Evolutionary conservation across 805 yeast genomes (phyloP).

Genomic region (Priceomyces fermenticarens): DNA sequence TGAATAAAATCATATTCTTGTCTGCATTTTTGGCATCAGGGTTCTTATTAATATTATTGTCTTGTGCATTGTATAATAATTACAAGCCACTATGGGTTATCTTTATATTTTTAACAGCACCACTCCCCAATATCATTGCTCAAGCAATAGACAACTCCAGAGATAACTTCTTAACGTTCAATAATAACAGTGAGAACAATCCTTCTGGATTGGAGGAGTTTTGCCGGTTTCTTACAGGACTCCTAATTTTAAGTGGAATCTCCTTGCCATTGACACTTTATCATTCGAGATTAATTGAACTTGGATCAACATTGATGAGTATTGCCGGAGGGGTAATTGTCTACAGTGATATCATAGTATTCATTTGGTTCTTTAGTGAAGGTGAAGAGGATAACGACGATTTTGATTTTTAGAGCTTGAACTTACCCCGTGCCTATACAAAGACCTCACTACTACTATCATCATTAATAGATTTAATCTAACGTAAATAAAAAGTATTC

Average conservation of each 20-base stretch:
- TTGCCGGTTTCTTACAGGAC: conserved; percentile 38
- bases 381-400: conserved; percentile 45
- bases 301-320: conserved; percentile 43
- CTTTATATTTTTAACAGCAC: conserved; percentile 40
- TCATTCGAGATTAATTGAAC: conserved; percentile 33
- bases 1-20: conserved; percentile 44
- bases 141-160: conserved; percentile 34
- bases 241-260: conserved; percentile 41
- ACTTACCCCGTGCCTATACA: not conserved
- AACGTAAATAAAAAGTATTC: not conserved
- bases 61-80: conserved; percentile 44
- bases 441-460: not conserved
- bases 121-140: conserved; percentile 42
- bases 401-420: conserved; percentile 32
- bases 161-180: conserved; percentile 44
- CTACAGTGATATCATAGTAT: conserved; percentile 41
- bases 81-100: conserved; percentile 44
- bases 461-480: not conserved
- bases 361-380: conserved; percentile 46
- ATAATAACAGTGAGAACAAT: conserved; percentile 35
- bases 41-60: conserved; percentile 39
- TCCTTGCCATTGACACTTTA: conserved; percentile 41
- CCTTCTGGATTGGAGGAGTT: conserved; percentile 38
- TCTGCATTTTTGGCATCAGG: conserved; percentile 46
- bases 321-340: conserved; percentile 43